Conservation (phyloP, 306 rosid species). For the Gastrolobium villosum region DNA sequence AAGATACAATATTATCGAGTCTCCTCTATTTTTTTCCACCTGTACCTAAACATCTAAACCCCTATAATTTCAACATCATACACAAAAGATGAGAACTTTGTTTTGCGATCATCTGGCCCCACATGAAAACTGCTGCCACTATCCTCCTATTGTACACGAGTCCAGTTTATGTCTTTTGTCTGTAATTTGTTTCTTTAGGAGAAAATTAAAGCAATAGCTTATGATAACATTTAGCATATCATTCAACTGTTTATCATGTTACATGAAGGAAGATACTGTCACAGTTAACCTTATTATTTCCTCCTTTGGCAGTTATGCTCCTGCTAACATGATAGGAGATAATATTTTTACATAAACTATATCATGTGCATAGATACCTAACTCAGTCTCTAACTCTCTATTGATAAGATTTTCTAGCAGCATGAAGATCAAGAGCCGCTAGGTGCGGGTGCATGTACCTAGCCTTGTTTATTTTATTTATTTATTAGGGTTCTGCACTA, state of each 20-base stretch:
- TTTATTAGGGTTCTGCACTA: slow-evolving; percentile 35
- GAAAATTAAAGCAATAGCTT: not conserved
- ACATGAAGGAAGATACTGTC: slow-evolving; percentile 12
- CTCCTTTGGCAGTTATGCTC: not conserved
- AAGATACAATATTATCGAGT: no score
- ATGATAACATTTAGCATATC: not conserved
- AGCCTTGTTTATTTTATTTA: slow-evolving; percentile 9
- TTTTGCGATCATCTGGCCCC: slow-evolving; percentile 32
- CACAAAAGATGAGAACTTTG: slow-evolving; percentile 32
- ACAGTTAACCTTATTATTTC: not conserved
- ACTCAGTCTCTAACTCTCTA: not conserved
- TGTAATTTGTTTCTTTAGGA: not conserved
- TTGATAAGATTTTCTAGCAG: slow-evolving; percentile 30
- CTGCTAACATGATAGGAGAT: not conserved
- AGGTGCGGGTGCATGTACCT: slow-evolving; percentile 47
- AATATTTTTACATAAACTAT: slow-evolving; percentile 13
- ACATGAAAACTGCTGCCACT: slow-evolving; percentile 29
- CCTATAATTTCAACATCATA: not conserved
- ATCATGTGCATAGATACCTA: slow-evolving; percentile 48
- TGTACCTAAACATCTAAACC: no score
- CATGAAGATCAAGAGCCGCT: slow-evolving; percentile 29
- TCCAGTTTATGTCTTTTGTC: slow-evolving; percentile 16
- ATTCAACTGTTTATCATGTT: not conserved
- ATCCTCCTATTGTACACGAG: not conserved
- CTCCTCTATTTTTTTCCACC: no score